Evolutionary conservation across 2,329 filamentous ascomycete genomes (phyloP), one percentile per base, ranked within the genome.

Genomic region (Monosporascus sp.): DNA sequence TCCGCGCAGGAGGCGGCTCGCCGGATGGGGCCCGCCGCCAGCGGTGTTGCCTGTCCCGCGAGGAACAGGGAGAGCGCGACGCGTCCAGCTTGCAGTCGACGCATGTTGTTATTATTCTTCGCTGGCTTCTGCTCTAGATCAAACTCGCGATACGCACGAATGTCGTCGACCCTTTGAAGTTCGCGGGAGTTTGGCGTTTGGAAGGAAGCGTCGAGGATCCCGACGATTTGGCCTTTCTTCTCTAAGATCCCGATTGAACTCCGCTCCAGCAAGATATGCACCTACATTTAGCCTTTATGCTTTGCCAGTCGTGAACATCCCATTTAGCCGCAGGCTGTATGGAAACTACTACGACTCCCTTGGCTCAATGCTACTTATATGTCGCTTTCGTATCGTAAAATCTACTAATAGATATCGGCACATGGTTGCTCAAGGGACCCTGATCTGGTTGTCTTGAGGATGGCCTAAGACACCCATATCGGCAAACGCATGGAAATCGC

Each of bases 271-370:
- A 7, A 36, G 35, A 48, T 38, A 31, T 38, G 24, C 22, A 20
- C 51, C 36, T 48, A 31, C 37, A 57, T 57, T 57, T 57, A 57
- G 53, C 55, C 55, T 44, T 49, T 50, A 55, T 50, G 31, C 48
- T 24, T 36, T 18, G 15, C 18, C 48, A 25, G 36, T 47, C 14
- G 35, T 43, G 50, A 20, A 43, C 6, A 35, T 14, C 49, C 50
- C 31, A 57, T 49, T 55, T 55, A 57, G 35, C 53, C 53, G 51
- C 36, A 57, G 55, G 50, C 55, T 57, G 47, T 57, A 57, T 55
- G 36, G 15, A 36, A 53, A 49, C 3, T 39, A 57, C 49, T 54
- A 51, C 55, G 51, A 51, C 45, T 36, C 7, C 27, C 37, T 24
- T 37, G 37, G 17, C 44, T 35, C 17, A 36, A 31, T 39, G n/a